Evolutionary conservation across 2,329 filamentous ascomycete genomes (phyloP), one percentile per base, ranked within the genome.

Genomic region (Cladosporium sp.): DNA sequence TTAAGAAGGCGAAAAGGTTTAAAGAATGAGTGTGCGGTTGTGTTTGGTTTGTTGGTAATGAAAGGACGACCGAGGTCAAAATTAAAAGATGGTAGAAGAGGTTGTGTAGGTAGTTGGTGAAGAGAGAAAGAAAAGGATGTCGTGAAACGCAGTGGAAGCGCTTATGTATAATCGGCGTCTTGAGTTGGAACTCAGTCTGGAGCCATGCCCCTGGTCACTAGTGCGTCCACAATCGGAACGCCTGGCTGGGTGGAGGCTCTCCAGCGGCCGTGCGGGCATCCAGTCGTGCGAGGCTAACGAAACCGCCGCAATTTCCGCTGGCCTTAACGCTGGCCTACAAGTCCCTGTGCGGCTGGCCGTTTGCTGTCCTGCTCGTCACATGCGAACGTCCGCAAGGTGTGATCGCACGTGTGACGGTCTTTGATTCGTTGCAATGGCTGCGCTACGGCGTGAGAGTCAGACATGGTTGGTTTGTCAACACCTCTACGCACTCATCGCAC

Each of bases 41-140:
- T 61, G 58, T 54, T 14, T 65, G 34, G 57, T 4, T 65, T 54
- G 65, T 52, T 62, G 65, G 57, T 57, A 62, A 63, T 41, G 65
- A 66, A 63, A 41, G 65, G 65, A 66, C 65, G 65, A 66, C 65
- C 65, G 51, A 63, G 51, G 65, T 66, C 65, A 66, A 52, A 21
- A 66, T 66, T 66, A 66, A 55, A 64, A 64, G 61, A 57, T 57
- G 49, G 18, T 57, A 64, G 34, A 47, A 64, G 61, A 57, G 36
- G 34, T 63, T 52, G 34, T 28, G 47, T 44, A 24, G 32, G 26
- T 52, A 52, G 58, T 54, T 59, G 57, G 54, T 65, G 63, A 52
- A 24, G 63, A 44, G n/a, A 14, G 54, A 41, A 65, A 65, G 49
- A 51, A 58, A 14, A 58, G 34, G 12, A 4, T n/a, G 51, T 32